A percentile compares a stretch with the other conserved stretches of the same genome.
These are phyloP conservation scores for Boletellus deceptivus DNA, from an alignment of 1,284 basidiomycete species.

Conservation along the genomic window DNA sequence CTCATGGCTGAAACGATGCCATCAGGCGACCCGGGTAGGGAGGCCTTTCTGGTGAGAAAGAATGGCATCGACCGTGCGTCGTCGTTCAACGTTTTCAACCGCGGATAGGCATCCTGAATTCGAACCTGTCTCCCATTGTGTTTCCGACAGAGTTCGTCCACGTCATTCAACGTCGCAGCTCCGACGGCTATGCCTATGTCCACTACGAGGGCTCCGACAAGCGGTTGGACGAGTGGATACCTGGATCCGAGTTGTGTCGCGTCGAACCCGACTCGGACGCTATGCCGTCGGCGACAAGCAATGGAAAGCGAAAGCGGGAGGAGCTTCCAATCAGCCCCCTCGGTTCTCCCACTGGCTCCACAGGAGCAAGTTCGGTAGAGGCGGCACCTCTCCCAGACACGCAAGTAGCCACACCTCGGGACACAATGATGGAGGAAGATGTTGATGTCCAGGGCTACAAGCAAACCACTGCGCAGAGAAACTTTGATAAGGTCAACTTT, in stretches of 20 bases:
- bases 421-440: conserved; percentile 62
- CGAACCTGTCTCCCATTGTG: neutral
- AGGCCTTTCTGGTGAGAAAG: conserved; percentile 39
- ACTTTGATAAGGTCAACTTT: conserved; percentile 77
- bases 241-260: conserved; percentile 39
- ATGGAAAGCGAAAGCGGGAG: conserved; percentile 35
- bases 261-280: conserved; percentile 15
- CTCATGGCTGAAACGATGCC: conserved; percentile 19
- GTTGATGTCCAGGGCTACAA: conserved; percentile 65
- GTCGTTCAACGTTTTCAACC: conserved; percentile 15
- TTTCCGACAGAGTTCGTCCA: conserved; percentile 24
- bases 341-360: conserved; percentile 21
- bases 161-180: conserved; percentile 46
- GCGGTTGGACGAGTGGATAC: conserved; percentile 75
- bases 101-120: conserved; percentile 15
- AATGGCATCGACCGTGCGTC: conserved; percentile 49
- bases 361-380: conserved; percentile 17
- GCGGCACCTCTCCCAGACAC: conserved; percentile 2
- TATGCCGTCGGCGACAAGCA: conserved; percentile 19
- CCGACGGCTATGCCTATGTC: conserved; percentile 57
- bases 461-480: conserved; percentile 64
- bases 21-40: conserved; percentile 7
- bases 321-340: conserved; percentile 12
- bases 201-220: conserved; percentile 72
- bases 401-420: conserved; percentile 5